Conservation (phyloP, 2,329 filamentous ascomycete genomes). For the Fusarium veterinarium region DNA sequence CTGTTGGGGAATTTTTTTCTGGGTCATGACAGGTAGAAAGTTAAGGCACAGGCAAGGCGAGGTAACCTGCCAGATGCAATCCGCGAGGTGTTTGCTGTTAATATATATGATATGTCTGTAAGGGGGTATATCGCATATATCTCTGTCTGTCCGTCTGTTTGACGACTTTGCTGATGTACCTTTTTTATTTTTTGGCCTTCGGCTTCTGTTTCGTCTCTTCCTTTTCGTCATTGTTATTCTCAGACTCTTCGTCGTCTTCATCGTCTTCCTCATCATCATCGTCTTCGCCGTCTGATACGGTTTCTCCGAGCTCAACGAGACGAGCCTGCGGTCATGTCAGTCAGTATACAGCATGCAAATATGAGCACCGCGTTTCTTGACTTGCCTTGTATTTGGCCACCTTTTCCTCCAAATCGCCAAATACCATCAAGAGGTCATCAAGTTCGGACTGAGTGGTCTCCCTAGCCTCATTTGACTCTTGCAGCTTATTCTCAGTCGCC, state of each 20-base stretch:
- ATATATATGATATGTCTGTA: constrained; percentile 49
- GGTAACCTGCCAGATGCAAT: constrained; percentile 42
- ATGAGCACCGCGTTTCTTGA: neutral
- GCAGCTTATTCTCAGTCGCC: constrained; percentile 52
- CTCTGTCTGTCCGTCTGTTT: neutral
- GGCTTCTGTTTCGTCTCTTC: constrained; percentile 4
- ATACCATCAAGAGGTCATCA: constrained; percentile 84
- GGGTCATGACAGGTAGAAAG: constrained; percentile 22
- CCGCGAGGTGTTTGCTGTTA: constrained; percentile 39
- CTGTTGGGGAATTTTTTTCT: constrained; percentile 43
- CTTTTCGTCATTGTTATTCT: constrained; percentile 18
- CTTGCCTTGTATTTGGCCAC: constrained; percentile 78
- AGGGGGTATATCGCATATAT: constrained; percentile 41
- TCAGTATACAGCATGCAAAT: constrained; percentile 11
- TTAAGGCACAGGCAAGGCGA: neutral
- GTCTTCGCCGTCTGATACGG: constrained; percentile 81
- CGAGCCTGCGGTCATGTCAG: constrained; percentile 58
- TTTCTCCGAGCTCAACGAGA: constrained; percentile 73
- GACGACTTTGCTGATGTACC: neutral
- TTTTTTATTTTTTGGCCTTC: constrained; percentile 1
- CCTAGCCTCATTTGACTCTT: constrained; percentile 69
- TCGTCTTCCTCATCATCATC: constrained; percentile 68
- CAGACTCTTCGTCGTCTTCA: constrained; percentile 32
- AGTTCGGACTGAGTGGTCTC: constrained; percentile 76
- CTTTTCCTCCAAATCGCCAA: constrained; percentile 84